phyloP scores from a whole-genome alignment of 2,329 filamentous ascomycete species.

The Aspergillus sp. region DNA sequence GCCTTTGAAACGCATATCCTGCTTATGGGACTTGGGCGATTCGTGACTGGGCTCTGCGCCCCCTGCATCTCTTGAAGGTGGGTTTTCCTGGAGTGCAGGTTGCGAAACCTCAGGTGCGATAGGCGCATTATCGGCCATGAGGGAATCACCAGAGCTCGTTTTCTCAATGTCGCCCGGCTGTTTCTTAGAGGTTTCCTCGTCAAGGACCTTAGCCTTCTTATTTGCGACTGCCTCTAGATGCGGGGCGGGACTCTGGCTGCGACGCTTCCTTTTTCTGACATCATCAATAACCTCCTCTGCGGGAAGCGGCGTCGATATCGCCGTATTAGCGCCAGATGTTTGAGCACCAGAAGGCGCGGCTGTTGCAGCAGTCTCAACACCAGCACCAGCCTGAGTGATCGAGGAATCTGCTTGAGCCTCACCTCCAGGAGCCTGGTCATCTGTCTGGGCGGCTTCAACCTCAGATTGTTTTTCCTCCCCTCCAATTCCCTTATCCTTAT shows the following conservation, averaged over 20 bases:
- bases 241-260: constrained; percentile 66
- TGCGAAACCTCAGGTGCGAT: constrained; percentile 26
- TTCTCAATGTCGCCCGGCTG: constrained; percentile 36
- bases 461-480: constrained; percentile 2
- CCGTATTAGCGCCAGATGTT: constrained; percentile 32
- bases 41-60: constrained; percentile 21
- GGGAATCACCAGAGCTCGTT: constrained; percentile 18
- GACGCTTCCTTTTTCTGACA: constrained; percentile 68
- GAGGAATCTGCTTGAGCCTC: constrained; percentile 17
- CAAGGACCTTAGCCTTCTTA: constrained; percentile 61
- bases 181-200: constrained; percentile 34
- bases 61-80: constrained; percentile 28
- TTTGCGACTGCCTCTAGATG: constrained; percentile 57
- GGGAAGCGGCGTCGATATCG: constrained; percentile 34
- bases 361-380: constrained; percentile 19
- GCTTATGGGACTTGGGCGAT: constrained; percentile 30
- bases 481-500: not conserved
- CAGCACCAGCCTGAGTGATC: constrained; percentile 26
- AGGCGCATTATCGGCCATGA: constrained; percentile 19
- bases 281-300: constrained; percentile 54
- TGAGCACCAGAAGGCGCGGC: constrained; percentile 24
- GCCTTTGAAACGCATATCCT: constrained; percentile 55
- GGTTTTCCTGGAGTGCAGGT: constrained; percentile 10
- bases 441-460: constrained; percentile 25
- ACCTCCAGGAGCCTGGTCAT: constrained; percentile 30